Evolutionary conservation across 2,329 filamentous ascomycete genomes (phyloP), one percentile per base, ranked within the genome.

Genomic region (Phoma sp.): DNA sequence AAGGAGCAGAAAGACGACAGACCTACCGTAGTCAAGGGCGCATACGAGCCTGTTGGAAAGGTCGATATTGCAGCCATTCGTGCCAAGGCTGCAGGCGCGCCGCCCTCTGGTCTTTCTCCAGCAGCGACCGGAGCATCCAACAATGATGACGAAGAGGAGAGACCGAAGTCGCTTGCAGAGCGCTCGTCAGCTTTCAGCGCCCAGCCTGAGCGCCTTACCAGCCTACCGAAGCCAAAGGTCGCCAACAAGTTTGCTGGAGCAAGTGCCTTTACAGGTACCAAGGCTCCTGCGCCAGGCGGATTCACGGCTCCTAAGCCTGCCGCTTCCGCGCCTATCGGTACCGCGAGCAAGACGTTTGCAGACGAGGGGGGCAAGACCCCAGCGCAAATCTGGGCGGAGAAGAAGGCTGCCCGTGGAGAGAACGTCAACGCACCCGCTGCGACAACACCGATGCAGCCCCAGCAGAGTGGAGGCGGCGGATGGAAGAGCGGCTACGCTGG

Each of bases 51-150:
- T 2, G 82, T 98, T 17, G 95, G 95, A 39, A 98, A 97, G 78
- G 93, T 99, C 9, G 95, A 99, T 65, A 98, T 99, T 75, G 91
- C 91, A 36, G 93, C 93, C 18, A 97, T 99, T 69, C 87, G 91
- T 60, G 89, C 93, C 18, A 89, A 86, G 75, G 89, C 92, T 5
- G 90, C 95, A 75, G 69, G 62, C 38, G 74, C 69, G 42, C 74
- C 68, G 14, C 49, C 64, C 15, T 60, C 69, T 18, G 65, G 69
- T 30, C 46, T 78, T 12, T 78, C 80, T n/a, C 76, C 79, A 33
- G 73, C 77, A 39, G 75, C 74, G 33, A 78, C 79, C 15, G 77
- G 76, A 18, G 67, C 72, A 30, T 73, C 77, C 12, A 65, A 61
- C 43, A 60, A 82, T 45, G 78, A 83, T 7, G 79, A 84, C 39